Base-by-base conservation (phyloP, 768 basidiomycete genomes). In the Tricholoma matsutake region DNA sequence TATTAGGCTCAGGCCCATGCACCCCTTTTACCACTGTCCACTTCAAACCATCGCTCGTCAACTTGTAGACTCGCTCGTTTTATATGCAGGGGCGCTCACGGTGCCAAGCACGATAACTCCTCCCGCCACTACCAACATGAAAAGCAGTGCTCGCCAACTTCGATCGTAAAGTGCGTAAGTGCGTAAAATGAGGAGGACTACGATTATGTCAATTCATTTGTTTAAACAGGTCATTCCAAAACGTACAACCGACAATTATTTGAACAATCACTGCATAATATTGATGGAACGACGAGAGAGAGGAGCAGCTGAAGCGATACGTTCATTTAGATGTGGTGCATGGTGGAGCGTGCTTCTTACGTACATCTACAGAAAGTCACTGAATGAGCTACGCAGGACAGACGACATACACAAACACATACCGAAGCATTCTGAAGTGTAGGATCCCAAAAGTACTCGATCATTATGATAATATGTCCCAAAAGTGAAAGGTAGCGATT, bases 401-500 rank as follows among this genome's bases (percentile, higher is more conserved):
- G 31, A 10, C 8, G 22, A 22, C 5, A 39, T 31, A 64, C 69
- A 32, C 5, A 39, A 28, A 64, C 68, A 32, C 71, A 37, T 59
- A 78, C 76, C 18, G 68, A 53, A 20, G 68, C 62, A 56, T 72
- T 70, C 7, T 61, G 60, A 4, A 63, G 55, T n/a, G 72, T 69
- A 25, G 22, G 1, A 4, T 65, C 60, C 70, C 69, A 75, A 55
- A 76, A 76, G 16, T 70, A 67, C 61, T 76, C 71, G 2, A 73
- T 41, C 2, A 76, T 63, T 39, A 78, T 65, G 20, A 79, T 75
- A 2, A 78, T 61, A 60, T 79, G 79, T 1, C 77, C 76, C 9
- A 77, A 62, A 7, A 81, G 59, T 10, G 76, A 61, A 2, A 78
- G 45, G 59, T 82, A 84, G 11, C 81, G 79, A 59, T 79, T 82